A percentile compares a stretch with the other conserved stretches of the same genome.
Conservation (phyloP, 225 moss, liverwort and hornwort species). For the Climacium dendroides region DNA sequence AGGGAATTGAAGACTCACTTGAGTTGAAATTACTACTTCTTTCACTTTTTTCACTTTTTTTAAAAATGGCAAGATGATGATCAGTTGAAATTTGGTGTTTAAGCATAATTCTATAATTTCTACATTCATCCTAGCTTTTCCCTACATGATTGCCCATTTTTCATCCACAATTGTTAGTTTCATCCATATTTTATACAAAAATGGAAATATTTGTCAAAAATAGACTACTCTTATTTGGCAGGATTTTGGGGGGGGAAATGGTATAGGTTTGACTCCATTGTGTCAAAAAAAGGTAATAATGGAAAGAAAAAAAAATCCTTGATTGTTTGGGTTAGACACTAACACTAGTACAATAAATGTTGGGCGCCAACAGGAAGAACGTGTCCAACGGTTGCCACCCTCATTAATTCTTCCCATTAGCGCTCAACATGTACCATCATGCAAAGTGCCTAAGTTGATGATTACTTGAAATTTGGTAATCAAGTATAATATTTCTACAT, state of each 20-base stretch:
- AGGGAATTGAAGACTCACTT: neutral
- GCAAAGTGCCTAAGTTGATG: neutral
- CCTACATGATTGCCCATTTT: neutral
- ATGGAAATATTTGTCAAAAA: neutral
- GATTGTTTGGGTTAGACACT: neutral
- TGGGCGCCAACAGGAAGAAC: neutral
- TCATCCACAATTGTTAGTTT: neutral
- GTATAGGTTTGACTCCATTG: neutral
- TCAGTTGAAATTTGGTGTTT: neutral
- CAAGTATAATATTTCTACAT: neutral
- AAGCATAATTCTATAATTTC: neutral
- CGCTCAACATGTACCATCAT: accelerated
- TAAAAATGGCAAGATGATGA: neutral
- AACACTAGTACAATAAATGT: neutral
- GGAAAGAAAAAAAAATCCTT: neutral
- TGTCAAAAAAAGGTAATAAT: neutral
- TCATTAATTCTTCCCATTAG: accelerated
- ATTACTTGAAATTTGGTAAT: neutral
- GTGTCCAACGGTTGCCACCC: neutral
- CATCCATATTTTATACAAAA: neutral
- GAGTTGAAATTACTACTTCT: too few species aligned
- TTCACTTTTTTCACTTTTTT: neutral
- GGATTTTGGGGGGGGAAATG: too few species aligned
- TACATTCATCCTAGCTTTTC: neutral
- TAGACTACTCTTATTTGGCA: neutral